These are phyloP conservation scores for Lipomyces mesembrius DNA, from an alignment of 805 yeast genomes.

Conservation along the genomic window DNA sequence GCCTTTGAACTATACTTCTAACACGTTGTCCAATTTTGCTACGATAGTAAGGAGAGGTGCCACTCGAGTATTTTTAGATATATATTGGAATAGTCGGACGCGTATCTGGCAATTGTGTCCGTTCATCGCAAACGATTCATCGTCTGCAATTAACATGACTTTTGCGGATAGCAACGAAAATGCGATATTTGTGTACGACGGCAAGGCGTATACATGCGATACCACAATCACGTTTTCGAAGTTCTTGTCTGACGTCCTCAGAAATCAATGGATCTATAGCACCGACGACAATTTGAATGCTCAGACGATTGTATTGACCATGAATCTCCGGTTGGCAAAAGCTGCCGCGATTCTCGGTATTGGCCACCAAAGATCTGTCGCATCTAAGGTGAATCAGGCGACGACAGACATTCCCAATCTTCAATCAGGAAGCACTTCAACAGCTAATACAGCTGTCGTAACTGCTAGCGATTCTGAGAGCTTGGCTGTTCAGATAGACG, in stretches of 20 bases:
- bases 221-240: slow-evolving; percentile 11
- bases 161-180: slow-evolving; percentile 4
- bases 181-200: slow-evolving; percentile 7
- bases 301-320: slow-evolving; percentile 17
- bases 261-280: slow-evolving; percentile 17
- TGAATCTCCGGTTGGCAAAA: slow-evolving; percentile 21
- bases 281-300: slow-evolving; percentile 32
- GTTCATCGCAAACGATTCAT: slow-evolving; percentile 34
- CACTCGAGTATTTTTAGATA: slow-evolving; percentile 49
- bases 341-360: neutral
- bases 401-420: neutral
- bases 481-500: slow-evolving; percentile 13
- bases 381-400: neutral
- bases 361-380: neutral
- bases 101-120: slow-evolving; percentile 62
- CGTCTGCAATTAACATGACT: neutral
- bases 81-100: slow-evolving; percentile 56
- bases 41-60: slow-evolving; percentile 47
- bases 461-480: neutral
- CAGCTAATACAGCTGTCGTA: neutral
- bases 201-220: slow-evolving; percentile 18
- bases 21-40: slow-evolving; percentile 38
- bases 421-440: neutral
- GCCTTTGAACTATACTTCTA: slow-evolving; percentile 43
- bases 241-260: slow-evolving; percentile 19